phyloP scores from a whole-genome alignment of 139 green algal genomes.

The Chlamydomonas sphaeroides region DNA sequence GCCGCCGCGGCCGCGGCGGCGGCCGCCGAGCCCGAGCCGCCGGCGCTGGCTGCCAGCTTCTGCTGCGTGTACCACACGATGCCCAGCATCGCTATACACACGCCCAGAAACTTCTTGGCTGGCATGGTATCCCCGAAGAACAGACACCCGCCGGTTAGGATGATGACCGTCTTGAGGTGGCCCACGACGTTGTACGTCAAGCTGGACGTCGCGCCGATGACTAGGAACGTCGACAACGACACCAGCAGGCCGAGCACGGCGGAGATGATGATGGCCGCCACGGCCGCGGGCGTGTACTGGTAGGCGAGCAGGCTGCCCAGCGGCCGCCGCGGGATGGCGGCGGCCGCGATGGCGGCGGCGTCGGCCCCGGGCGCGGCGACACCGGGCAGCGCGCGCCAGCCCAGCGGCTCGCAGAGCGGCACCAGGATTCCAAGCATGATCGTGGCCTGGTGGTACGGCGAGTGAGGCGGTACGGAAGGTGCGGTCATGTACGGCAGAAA shows the following conservation, averaged over 20 bases:
- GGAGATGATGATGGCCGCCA: constrained; percentile 76
- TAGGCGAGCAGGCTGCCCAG: constrained; percentile 68
- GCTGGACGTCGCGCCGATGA: constrained; percentile 67
- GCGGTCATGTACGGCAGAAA: too few species aligned
- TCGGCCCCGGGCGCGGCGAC: not conserved
- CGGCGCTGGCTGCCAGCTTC: constrained; percentile 25
- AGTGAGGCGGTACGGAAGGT: too few species aligned
- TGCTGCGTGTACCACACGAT: constrained; percentile 83
- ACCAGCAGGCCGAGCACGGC: constrained; percentile 88
- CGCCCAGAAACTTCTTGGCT: constrained; percentile 77
- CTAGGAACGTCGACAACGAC: constrained; percentile 86
- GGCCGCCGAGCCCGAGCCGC: not conserved
- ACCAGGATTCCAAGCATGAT: constrained; percentile 75
- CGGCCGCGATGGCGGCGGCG: not conserved
- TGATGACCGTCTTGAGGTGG: constrained; percentile 86
- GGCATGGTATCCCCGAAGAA: constrained; percentile 89
- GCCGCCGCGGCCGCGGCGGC: not conserved
- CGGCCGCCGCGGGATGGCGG: not conserved
- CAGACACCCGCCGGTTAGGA: constrained; percentile 81
- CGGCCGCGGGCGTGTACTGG: constrained; percentile 57
- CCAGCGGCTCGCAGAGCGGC: constrained; percentile 80
- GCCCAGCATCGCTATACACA: constrained; percentile 80
- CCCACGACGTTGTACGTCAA: constrained; percentile 91
- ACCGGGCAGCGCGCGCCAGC: constrained; percentile 35
- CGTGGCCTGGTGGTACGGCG: constrained; percentile 14